Evolutionary conservation across 2,329 filamentous ascomycete genomes (phyloP).

Genomic region (Calonectria multiphialidica): DNA sequence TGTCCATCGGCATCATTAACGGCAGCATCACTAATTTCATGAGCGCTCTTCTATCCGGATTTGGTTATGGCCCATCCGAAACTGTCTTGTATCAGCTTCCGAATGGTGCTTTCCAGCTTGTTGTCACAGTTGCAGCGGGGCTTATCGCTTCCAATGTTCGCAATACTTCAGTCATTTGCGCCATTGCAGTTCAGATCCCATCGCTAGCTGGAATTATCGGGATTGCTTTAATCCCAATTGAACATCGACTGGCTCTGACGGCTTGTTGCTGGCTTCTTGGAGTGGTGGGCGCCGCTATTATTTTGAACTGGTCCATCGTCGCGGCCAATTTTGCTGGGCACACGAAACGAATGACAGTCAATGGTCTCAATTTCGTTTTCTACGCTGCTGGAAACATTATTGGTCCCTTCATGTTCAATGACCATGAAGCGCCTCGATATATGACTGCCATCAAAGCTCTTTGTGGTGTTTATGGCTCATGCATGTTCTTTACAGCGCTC

Average conservation of each 20-base stretch:
- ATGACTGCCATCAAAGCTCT: not conserved
- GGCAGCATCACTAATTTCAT: conserved; percentile 22
- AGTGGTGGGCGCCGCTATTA: conserved; percentile 61
- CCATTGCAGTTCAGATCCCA: conserved; percentile 28
- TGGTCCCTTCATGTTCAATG: not conserved
- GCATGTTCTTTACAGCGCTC: not conserved
- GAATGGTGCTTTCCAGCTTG: conserved; percentile 15
- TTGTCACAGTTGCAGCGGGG: not conserved
- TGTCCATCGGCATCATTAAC: conserved; percentile 19
- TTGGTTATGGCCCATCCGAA: conserved; percentile 14
- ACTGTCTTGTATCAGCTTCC: conserved; percentile 17
- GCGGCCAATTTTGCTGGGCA: conserved; percentile 61
- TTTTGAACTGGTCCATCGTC: conserved; percentile 64
- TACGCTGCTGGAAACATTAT: not conserved
- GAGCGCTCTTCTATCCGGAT: conserved; percentile 17
- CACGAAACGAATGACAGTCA: not conserved
- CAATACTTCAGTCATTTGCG: not conserved
- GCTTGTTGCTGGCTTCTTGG: conserved; percentile 67
- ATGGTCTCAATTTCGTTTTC: not conserved
- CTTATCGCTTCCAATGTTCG: not conserved
- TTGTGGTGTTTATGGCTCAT: not conserved
- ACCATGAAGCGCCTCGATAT: not conserved
- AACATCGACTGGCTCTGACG: conserved; percentile 60
- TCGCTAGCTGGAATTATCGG: conserved; percentile 60
- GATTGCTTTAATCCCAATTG: conserved; percentile 59